Conservation (phyloP, 2,329 filamentous ascomycete species). For the Metarhizium anisopliae region DNA sequence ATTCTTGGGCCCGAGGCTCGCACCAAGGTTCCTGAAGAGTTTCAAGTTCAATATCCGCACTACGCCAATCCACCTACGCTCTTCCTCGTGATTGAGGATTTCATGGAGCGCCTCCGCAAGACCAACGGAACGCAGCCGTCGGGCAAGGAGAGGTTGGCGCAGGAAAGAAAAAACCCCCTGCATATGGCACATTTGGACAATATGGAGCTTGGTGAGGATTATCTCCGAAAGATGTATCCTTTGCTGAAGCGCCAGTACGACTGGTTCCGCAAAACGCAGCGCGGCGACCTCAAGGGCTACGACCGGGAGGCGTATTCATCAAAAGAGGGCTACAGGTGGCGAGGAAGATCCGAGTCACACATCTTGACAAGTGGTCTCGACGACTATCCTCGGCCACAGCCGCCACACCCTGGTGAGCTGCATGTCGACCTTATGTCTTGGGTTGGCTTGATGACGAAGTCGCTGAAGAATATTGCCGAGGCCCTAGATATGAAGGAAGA, state of each 20-base stretch:
- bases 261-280: constrained; percentile 92
- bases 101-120: constrained; percentile 67
- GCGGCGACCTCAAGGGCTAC: constrained; percentile 82
- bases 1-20: constrained; percentile 87
- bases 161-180: constrained; percentile 31
- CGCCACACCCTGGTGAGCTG: constrained; percentile 89
- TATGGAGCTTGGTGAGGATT: constrained; percentile 57
- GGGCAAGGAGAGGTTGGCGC: constrained; percentile 33
- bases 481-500: constrained; percentile 72
- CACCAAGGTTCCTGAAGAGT: constrained; percentile 88
- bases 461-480: constrained; percentile 71
- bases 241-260: constrained; percentile 81
- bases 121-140: constrained; percentile 37
- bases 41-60: constrained; percentile 92
- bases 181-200: constrained; percentile 60
- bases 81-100: constrained; percentile 78
- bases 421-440: constrained; percentile 92
- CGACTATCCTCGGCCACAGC: constrained; percentile 89
- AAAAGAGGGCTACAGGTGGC: constrained; percentile 94
- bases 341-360: constrained; percentile 77
- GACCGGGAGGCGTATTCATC: constrained; percentile 79
- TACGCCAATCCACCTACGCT: constrained; percentile 95
- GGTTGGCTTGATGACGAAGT: constrained; percentile 93
- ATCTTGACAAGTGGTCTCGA: constrained; percentile 90
- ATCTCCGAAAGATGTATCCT: constrained; percentile 72